Evolutionary conservation across 495 filamentous ascomycete genomes (phyloP), one percentile per base, ranked within the genome.

Genomic region (Cercophora samala): DNA sequence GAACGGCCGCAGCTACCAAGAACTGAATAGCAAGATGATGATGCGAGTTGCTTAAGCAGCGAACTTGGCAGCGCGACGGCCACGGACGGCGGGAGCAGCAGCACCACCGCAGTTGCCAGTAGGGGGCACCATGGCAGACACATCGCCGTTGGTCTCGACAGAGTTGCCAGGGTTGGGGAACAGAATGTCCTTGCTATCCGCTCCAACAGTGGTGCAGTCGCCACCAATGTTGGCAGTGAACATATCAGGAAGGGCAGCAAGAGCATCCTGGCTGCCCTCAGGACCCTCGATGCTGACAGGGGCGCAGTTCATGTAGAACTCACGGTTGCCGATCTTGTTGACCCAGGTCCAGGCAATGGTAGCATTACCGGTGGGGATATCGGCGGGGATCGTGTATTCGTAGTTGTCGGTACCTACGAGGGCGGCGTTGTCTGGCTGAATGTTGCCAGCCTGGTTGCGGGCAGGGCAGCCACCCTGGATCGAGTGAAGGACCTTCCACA

Each of bases 291-390:
- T 85, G 5, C 83, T 86, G 58, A 94, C 83, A 21, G 90, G 85
- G 4, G 89, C 90, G 68, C 93, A 97, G 84, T 93, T 93, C 93
- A 96, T 96, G 83, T 97, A 97, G 86, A 96, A 92, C 76, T 97
- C 93, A 22, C 92, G 86, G 80, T 93, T 92, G 60, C 92, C 92
- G 63, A 93, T 74, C 68, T 88, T 89, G 86, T 97, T 97, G 81
- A 94, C 89, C 93, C 93, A 97, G 4, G 90, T 90, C 84, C 92
- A 97, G 18, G 90, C 89, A 55, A 97, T 80, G 2, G 88, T 87
- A 2, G 87, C 91, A 58, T 84, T 80, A 5, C 90, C 90, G 4
- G 83, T 76, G 1, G 82, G 82, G 42, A 90, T 77, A 11, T 81
- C 78, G 17, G 77, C 69, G 0, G 89, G 90, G 32, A 92, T 81